Percentiles rank a stretch among this genome's conserved stretches.
These are phyloP conservation scores for Carex arenaria DNA, from an alignment of 202 grass and related monocot species.

Conservation along the genomic window DNA sequence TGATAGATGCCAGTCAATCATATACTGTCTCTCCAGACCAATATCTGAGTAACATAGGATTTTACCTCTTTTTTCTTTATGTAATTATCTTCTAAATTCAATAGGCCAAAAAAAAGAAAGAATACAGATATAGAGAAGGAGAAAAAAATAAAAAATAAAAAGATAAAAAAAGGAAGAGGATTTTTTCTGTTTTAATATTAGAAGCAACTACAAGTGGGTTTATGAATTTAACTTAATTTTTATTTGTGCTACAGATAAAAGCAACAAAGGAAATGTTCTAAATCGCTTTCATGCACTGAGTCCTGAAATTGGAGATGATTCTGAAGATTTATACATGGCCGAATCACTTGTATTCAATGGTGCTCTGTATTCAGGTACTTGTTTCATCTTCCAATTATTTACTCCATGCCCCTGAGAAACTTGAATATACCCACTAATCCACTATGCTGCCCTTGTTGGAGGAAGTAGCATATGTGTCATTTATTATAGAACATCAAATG, in stretches of 20 bases:
- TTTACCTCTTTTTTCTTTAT: no score
- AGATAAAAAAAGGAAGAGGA: no score
- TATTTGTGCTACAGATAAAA: conserved; percentile 31
- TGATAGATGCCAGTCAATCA: no score
- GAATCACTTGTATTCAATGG: conserved; percentile 73
- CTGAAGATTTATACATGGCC: conserved; percentile 68
- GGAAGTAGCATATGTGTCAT: not conserved
- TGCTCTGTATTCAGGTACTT: conserved; percentile 57
- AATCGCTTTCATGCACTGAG: conserved; percentile 53
- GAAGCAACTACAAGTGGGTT: not conserved
- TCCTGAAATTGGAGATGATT: conserved; percentile 51
- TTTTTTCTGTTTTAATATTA: not conserved
- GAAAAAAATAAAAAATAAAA: no score
- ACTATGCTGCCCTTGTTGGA: not conserved
- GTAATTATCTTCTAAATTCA: no score
- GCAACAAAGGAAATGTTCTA: conserved; percentile 35
- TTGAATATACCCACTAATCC: not conserved
- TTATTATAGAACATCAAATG: not conserved
- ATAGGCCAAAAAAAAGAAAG: no score
- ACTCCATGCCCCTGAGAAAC: not conserved
- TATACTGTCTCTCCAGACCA: no score
- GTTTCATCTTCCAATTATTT: not conserved
- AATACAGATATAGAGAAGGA: no score
- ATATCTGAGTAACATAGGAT: no score
- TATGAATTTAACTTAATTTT: conserved; percentile 13